Evolutionary conservation across 768 basidiomycete species (phyloP), one percentile per base, ranked within the genome.

Genomic region (Russula lepida): DNA sequence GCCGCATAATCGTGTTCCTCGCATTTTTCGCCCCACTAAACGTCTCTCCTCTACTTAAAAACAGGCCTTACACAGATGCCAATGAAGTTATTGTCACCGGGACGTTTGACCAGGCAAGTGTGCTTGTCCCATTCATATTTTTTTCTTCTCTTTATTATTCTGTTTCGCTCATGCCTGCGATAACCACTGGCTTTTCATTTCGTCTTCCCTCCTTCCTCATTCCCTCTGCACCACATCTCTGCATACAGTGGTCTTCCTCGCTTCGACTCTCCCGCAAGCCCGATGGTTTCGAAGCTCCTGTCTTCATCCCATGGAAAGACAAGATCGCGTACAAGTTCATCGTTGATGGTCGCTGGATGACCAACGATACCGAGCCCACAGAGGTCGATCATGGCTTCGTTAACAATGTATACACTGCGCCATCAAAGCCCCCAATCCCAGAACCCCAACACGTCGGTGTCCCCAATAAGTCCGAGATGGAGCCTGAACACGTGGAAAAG

Each of bases 321-420:
- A 71, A 70, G 60, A 60, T 72, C 27, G 53, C 62, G 1, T 74
- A 71, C 69, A 74, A 74, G 68, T 74, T 71, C 46, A 64, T 74
- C 64, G 74, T 74, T 27, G 74, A 74, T 39, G 74, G 72, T 49
- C 62, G 64, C 47, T 74, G 74, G 74, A 47, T 64, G 48, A 67
- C 67, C 28, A 67, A 67, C 62, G 59, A 67, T 28, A 54, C 58
- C 30, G 70, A 71, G 56, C 67, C 69, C n/a, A 63, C 60, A 32
- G 71, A 71, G 65, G 35, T 59, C 15, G 74, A 74, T 55, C 33
- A 48, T 15, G 71, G 72, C 21, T 71, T 70, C 59, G 61, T 74
- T 52, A 74, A 74, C 63, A 74, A 74, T 60, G 66, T 71, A 44
- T 70, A 67, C 54, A 54, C 64, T 28, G 67, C 67, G 4, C 67